A percentile compares a stretch with the other conserved stretches of the same genome.
Evolutionary conservation across 441 rosid genomes (phyloP).

Genomic region (Jatropha multifida): DNA sequence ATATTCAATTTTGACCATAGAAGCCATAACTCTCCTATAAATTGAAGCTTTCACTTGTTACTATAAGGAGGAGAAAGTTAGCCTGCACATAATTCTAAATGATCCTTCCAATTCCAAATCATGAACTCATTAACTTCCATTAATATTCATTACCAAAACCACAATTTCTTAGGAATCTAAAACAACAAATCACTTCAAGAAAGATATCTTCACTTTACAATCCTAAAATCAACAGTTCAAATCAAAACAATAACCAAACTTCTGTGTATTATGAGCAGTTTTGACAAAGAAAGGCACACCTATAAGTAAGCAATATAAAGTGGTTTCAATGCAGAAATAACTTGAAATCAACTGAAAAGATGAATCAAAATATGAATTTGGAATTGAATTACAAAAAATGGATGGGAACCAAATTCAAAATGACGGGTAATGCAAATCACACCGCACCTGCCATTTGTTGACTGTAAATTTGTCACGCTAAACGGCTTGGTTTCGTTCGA

Average conservation of each 20-base stretch:
- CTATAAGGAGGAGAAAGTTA: no score
- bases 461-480: background rate
- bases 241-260: background rate
- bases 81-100: no score
- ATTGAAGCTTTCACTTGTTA: background rate
- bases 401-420: background rate
- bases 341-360: background rate
- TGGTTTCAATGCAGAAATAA: background rate
- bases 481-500: background rate
- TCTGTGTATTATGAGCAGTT: background rate
- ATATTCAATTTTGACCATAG: no score
- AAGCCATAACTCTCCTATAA: background rate
- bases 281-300: background rate
- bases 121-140: background rate
- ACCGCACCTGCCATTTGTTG: slow-evolving; percentile 19
- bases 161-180: no score
- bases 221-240: background rate
- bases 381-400: background rate
- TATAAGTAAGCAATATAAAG: background rate
- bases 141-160: background rate
- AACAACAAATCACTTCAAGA: background rate
- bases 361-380: background rate
- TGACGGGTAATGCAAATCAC: background rate
- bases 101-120: background rate
- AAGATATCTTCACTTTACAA: background rate